Evolutionary conservation across 2,329 filamentous ascomycete species (phyloP), one percentile per base, ranked within the genome.

Genomic region (Fusarium papillatum): DNA sequence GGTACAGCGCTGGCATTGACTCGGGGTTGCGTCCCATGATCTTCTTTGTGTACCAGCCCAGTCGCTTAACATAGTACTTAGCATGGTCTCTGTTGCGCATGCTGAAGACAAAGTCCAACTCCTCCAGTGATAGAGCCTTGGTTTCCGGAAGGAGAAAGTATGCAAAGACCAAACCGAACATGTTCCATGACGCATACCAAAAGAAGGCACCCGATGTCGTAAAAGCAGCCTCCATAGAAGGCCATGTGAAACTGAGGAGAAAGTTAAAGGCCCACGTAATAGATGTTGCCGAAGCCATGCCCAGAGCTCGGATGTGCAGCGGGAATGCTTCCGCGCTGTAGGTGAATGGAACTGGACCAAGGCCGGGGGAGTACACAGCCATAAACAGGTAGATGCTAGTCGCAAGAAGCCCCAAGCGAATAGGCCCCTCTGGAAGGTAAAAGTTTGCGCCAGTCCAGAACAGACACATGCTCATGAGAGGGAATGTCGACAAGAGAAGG

Each of bases 81-180:
- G 82, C 83, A 68, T 87, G 87, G 60, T 83, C 85, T 65, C 81
- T 78, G 70, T 82, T 84, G 22, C 84, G 83, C 16, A 88, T 84
- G 9, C 83, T 82, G 59, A 88, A 89, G 64, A 89, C 85, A 46
- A 86, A 85, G 78, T 89, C 87, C 43, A 89, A 84, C 62, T 89
- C 87, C 75, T 89, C 87, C 6, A 89, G 83, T 0, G 87, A 87
- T 67, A 85, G 83, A 63, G 86, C 85, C 81, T 89, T 88, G 17
- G 87, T 89, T 81, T 89, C 87, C 8, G 87, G 87, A 0, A 89
- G 84, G 57, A 88, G 82, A 71, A 88, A 83, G 80, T 88, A 88
- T 73, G 88, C 87, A 75, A 89, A 84, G 62, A 85, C 66, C 76
- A 87, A 85, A 1, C 86, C 87, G 3, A 86, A 70, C 7, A 86